A percentile compares a stretch with the other conserved stretches of the same genome.
Conservation (phyloP, 2,329 filamentous ascomycete species). For the Botrytis tulipae region DNA sequence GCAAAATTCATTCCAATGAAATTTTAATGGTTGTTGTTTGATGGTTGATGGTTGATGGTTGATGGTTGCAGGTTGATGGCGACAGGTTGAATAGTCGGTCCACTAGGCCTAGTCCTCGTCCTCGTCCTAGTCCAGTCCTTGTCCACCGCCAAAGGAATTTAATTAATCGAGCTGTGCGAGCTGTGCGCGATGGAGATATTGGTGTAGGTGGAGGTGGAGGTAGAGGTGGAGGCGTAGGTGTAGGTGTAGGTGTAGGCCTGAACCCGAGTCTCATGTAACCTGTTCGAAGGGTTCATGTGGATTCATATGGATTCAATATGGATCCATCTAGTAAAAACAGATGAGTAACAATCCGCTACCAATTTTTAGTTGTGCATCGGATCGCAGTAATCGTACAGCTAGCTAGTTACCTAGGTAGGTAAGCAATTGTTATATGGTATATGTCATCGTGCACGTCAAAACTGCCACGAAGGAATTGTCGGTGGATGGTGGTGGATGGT, state of each 20-base stretch:
- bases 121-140: neutral
- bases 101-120: neutral
- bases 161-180: neutral
- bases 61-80: neutral
- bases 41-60: neutral
- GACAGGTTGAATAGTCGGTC: neutral
- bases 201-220: neutral
- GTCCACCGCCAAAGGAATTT: neutral
- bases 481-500: conserved; percentile 6
- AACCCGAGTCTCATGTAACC: neutral
- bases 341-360: neutral
- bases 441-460: conserved; percentile 14
- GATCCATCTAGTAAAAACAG: neutral
- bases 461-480: conserved; percentile 15
- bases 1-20: neutral
- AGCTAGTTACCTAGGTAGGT: neutral
- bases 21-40: neutral
- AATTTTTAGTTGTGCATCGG: neutral
- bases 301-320: neutral
- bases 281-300: neutral
- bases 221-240: too few species aligned
- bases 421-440: neutral
- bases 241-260: neutral
- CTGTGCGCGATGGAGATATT: neutral
- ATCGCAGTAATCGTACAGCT: neutral